phyloP scores from a whole-genome alignment of 768 basidiomycete genomes.

The Pleurotus djamor region DNA sequence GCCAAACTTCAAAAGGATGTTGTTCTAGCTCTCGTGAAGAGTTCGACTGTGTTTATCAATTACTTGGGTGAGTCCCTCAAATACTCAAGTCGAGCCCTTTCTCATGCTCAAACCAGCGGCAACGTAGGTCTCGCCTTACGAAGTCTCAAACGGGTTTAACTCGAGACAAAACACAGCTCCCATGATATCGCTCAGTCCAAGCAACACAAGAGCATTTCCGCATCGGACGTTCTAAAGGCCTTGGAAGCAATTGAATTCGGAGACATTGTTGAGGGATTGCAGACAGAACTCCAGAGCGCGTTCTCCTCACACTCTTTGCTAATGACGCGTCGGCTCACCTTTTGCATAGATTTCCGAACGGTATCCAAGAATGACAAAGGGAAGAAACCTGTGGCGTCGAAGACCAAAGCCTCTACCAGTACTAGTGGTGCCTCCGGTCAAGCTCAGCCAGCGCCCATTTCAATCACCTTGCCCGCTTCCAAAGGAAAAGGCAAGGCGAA shows the following conservation, averaged over 20 bases:
- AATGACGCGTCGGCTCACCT: neutral
- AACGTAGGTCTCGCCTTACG: slow-evolving; percentile 32
- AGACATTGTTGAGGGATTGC: slow-evolving; percentile 62
- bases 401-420: slow-evolving; percentile 3
- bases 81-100: neutral
- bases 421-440: slow-evolving; percentile 16
- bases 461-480: slow-evolving; percentile 12
- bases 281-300: slow-evolving; percentile 63
- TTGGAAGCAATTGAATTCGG: slow-evolving; percentile 77
- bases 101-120: slow-evolving; percentile 33
- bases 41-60: slow-evolving; percentile 94
- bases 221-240: slow-evolving; percentile 87
- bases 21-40: slow-evolving; percentile 78
- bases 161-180: slow-evolving; percentile 46
- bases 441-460: slow-evolving; percentile 9
- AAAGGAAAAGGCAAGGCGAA: slow-evolving; percentile 35
- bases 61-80: slow-evolving; percentile 69
- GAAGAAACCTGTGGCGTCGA: slow-evolving; percentile 22
- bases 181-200: slow-evolving; percentile 86
- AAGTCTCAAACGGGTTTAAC: slow-evolving; percentile 2
- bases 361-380: slow-evolving; percentile 60
- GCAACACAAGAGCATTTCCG: slow-evolving; percentile 86
- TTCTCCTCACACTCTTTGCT: slow-evolving; percentile 1
- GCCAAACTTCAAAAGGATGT: slow-evolving; percentile 91
- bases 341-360: slow-evolving; percentile 59